Evolutionary conservation across 192 early-diverging fungal species (phyloP), one percentile per base, ranked within the genome.

Genomic region (Mortierella claussenii): DNA sequence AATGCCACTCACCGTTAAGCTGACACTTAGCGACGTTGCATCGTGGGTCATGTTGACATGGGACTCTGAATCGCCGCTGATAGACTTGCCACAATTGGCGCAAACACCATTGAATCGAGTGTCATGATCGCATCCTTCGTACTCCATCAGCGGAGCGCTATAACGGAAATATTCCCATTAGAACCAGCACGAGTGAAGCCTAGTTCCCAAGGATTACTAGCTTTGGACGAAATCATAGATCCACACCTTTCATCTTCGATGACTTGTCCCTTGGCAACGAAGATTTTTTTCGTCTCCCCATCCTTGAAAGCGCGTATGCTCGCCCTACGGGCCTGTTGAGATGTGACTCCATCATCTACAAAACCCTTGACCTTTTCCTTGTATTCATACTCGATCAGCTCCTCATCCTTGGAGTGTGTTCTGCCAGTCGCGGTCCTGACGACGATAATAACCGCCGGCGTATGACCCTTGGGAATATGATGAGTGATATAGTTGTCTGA

Each of bases 11-110:
- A 76, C 73, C 18, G 37, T 27, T 26, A 50, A 58, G 28, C 73
- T 76, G 59, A 76, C 73, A 15, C 51, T 55, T 13, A 76, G 36
- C n/a, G 55, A 55, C 6, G 58, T 76, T 32, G 73, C 64, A 30
- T 67, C 64, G 47, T 76, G 73, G 33, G 73, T 67, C 63, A 76
- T 76, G 27, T 62, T 60, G 15, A 76, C 58, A 27, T 67, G 64
- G 4, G 64, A 60, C 21, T 55, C 52, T 18, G 43, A 21, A 42
- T 47, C 50, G 8, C 24, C 42, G 0, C 27, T 33, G 17, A 65
- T 57, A n/a, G 57, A 50, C 20, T 76, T 76, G 28, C 52, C 28
- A 23, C 73, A 76, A 9, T 24, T 28, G 10, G 50, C 56, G 34
- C 73, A 76, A 34, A 76, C 55, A 18, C 65, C 73, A 6, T 52